Evolutionary conservation across 2,329 filamentous ascomycete species (phyloP).

Genomic region (Saccharata proteae): DNA sequence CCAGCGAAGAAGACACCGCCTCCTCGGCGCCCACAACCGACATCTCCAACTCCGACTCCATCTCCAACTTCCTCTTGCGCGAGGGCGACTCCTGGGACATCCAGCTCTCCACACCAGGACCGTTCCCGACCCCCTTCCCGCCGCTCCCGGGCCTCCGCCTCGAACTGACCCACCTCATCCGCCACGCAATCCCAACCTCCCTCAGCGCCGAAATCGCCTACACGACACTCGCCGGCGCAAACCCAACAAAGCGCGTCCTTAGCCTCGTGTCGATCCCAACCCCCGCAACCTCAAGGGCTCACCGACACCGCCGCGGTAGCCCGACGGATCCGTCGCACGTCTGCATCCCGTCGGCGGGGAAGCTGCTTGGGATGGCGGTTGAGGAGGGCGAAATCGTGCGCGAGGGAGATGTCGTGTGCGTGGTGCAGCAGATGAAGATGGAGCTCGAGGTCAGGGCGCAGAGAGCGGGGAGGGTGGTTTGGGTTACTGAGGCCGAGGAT

Average conservation of each 20-base stretch:
- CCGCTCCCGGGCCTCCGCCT: constrained; percentile 36
- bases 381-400: constrained; percentile 41
- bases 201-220: constrained; percentile 42
- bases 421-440: constrained; percentile 59
- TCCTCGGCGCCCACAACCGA: not conserved
- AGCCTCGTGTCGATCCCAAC: constrained; percentile 32
- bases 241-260: constrained; percentile 32
- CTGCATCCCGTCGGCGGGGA: constrained; percentile 45
- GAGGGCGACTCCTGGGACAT: constrained; percentile 49
- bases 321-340: constrained; percentile 39
- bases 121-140: constrained; percentile 2
- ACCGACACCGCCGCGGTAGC: constrained; percentile 38
- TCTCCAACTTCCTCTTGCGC: constrained; percentile 37
- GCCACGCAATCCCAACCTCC: constrained; percentile 47
- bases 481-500: constrained; percentile 42
- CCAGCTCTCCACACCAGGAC: constrained; percentile 26
- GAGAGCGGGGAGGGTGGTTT: constrained; percentile 35
- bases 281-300: constrained; percentile 26
- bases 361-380: constrained; percentile 47
- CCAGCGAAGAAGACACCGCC: not conserved
- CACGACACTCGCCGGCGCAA: constrained; percentile 21
- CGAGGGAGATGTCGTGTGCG: constrained; percentile 43
- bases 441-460: constrained; percentile 49
- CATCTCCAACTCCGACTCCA: constrained; percentile 8
- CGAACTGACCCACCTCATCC: constrained; percentile 40